Base-by-base conservation (phyloP, 208 protist genomes). In the Leishmania aethiopica region DNA sequence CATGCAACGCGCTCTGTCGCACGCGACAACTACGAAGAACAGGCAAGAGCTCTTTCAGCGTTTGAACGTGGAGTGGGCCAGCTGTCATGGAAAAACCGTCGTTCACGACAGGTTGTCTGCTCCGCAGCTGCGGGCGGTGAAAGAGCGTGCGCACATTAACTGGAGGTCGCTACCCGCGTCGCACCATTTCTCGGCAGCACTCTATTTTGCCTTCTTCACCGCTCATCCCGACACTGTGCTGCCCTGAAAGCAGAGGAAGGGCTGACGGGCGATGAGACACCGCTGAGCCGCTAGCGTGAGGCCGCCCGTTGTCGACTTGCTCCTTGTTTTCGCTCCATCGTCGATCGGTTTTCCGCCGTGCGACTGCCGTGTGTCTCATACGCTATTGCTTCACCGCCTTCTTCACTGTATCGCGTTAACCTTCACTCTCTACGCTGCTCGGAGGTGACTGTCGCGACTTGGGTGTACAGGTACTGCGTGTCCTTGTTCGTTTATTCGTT, bases 131-230 rank as follows among this genome's bases (percentile, higher is more conserved):
- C 35, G 28, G 70, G 19, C 70, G n/a, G 25, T 35, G 45, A 45
- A 74, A 35, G 15, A 17, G 1, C 28, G 74, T 42, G 72, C 71
- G 13, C 37, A 49, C 71, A 75, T 81, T 35, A 74, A 57, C 3
- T 85, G 77, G 82, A 22, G 51, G 7, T 82, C 60, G 17, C 70
- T 85, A 19, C 3, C 45, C 37, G 37, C 55, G 59, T 25, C 1
- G 4, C 40, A 2, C 28, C 47, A 40, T 55, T 51, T 28, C 11
- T 35, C 8, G 67, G 67, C 3, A 15, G 40, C 45, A n/a, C 70
- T 74, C 40, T 35, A 11, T 32, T 51, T 74, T 53, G 22, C 25
- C 28, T 28, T 45, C 4, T 7, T 8, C 40, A 49, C 67, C 67
- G 40, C 67, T 51, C 7, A 11, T 53, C 28, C 8, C 28, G 70